Evolutionary conservation across 768 basidiomycete species (phyloP).

Genomic region (Mycena floridula): DNA sequence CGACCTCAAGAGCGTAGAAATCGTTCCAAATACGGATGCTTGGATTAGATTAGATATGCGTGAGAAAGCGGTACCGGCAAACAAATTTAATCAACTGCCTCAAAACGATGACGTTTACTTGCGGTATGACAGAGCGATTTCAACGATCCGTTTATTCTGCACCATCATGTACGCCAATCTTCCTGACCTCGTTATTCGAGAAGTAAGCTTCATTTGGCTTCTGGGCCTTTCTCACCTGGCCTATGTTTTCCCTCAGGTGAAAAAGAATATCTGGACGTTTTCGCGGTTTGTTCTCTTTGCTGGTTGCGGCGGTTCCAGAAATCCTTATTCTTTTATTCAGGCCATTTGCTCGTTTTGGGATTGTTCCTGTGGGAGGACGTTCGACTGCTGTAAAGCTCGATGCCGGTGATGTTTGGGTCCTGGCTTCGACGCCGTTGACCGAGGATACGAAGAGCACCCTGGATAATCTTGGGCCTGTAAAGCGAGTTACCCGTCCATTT

Average conservation of each 20-base stretch:
- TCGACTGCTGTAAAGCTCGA: constrained; percentile 73
- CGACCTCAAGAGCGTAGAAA: no score
- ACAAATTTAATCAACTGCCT: no score
- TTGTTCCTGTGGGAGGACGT: constrained; percentile 76
- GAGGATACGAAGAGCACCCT: constrained; percentile 58
- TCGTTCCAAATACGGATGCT: no score
- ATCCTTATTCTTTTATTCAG: constrained; percentile 29
- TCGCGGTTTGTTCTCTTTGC: constrained; percentile 35
- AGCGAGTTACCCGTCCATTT: constrained; percentile 28
- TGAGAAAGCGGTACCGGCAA: no score
- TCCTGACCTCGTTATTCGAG: constrained; percentile 34
- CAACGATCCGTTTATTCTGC: background rate
- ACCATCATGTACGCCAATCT: background rate
- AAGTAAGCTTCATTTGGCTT: constrained; percentile 21
- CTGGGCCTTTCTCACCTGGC: background rate
- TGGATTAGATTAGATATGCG: no score
- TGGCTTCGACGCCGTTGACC: constrained; percentile 75
- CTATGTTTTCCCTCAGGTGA: constrained; percentile 27
- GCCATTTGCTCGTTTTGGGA: constrained; percentile 59
- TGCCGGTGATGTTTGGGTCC: constrained; percentile 69
- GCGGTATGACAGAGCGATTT: no score
- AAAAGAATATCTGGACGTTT: constrained; percentile 57
- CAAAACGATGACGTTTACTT: no score
- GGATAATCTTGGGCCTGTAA: constrained; percentile 61
- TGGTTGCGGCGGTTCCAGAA: background rate